These are phyloP conservation scores for Fusarium dimerum DNA, from an alignment of 2,329 filamentous ascomycete genomes.

Conservation along the genomic window DNA sequence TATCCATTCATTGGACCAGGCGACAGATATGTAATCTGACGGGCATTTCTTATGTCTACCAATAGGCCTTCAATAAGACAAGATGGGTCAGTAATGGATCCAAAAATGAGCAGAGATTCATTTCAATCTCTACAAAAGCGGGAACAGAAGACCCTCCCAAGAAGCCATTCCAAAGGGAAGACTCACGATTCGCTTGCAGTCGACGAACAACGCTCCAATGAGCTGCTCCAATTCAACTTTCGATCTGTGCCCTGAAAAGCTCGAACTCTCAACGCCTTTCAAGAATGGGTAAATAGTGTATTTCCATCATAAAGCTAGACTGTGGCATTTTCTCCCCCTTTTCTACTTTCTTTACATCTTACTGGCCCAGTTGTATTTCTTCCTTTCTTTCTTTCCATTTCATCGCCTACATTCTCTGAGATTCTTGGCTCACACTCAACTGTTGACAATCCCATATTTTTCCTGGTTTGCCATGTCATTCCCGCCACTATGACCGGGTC, in stretches of 20 bases:
- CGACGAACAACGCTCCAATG: constrained; percentile 25
- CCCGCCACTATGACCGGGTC: constrained; percentile 22
- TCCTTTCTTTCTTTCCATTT: constrained; percentile 1
- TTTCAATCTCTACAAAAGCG: constrained; percentile 1
- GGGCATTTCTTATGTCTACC: background rate
- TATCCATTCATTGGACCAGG: background rate
- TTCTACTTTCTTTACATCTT: no score
- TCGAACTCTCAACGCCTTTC: constrained; percentile 27
- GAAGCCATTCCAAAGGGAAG: constrained; percentile 29
- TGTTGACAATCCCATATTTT: background rate
- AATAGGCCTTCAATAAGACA: constrained; percentile 12
- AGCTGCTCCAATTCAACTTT: constrained; percentile 14
- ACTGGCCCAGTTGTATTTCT: background rate
- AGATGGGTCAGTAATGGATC: background rate
- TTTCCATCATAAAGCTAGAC: background rate
- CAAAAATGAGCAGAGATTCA: no score
- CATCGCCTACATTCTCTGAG: background rate
- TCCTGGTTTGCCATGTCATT: constrained; percentile 3
- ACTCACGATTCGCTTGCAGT: constrained; percentile 27
- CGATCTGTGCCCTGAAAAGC: constrained; percentile 23
- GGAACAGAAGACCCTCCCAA: constrained; percentile 11
- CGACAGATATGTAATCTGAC: background rate
- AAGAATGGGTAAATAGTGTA: constrained; percentile 9
- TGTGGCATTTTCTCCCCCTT: no score
- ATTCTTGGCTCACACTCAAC: background rate